Evolutionary conservation across 2,329 filamentous ascomycete species (phyloP), one percentile per base, ranked within the genome.

Genomic region (Clonostachys byssicola): DNA sequence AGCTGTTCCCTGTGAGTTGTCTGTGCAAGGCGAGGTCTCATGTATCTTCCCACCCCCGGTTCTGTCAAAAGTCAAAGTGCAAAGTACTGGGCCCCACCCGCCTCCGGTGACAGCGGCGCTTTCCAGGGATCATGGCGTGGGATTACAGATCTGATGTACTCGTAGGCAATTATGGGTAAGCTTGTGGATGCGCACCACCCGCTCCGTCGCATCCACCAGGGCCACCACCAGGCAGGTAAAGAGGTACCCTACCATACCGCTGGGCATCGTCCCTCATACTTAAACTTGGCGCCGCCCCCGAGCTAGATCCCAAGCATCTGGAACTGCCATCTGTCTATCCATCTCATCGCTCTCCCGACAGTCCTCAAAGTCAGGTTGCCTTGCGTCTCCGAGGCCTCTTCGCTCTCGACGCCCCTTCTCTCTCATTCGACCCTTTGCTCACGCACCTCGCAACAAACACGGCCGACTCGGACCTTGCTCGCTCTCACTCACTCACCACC

Each of bases 81-180:
- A 30, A 30, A 30, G 23, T 30, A 30, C 23, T 30, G 23, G 23
- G 40, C 40, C 16, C 40, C 13, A 42, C 16, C 13, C 14, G 13
- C 13, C 40, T 42, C 40, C 30, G 30, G 40, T 23, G 18, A 23
- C 40, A 42, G 40, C 40, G 35, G 46, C 46, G 44, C 39, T 38
- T 35, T 38, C 35, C 43, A 44, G 39, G 47, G 47, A 46, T 49
- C 44, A 49, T 43, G 47, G 40, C 40, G 40, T 46, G 47, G 41
- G 40, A 46, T 49, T 40, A 20, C 44, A 46, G 47, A 49, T 49
- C 40, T 43, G 40, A 46, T 48, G 44, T 48, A 17, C 38, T 13
- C 42, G 33, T 42, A 35, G 35, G 34, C 36, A 30, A 30, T 30
- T 30, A 30, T 30, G 23, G 23, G 23, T 30, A 30, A 30, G 23